These are phyloP conservation scores for Ascodesmis nigricans DNA, from an alignment of 495 filamentous ascomycete genomes.

Conservation along the genomic window DNA sequence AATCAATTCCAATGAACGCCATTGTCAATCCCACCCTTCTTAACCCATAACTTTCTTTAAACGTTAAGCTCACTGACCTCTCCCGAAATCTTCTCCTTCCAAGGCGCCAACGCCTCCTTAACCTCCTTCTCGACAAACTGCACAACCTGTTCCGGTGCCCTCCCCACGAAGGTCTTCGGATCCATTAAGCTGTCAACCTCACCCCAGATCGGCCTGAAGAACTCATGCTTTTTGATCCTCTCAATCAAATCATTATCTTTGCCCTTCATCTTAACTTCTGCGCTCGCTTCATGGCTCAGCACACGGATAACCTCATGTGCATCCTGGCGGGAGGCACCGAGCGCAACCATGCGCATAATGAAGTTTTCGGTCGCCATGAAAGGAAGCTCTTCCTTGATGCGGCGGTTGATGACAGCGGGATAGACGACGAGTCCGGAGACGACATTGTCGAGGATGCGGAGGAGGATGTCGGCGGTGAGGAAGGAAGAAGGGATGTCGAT, in stretches of 20 bases:
- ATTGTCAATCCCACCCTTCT: neutral
- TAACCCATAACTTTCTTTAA: conserved; percentile 17
- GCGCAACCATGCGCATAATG: conserved; percentile 63
- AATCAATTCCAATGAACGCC: too few species aligned
- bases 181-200: conserved; percentile 59
- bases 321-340: conserved; percentile 62
- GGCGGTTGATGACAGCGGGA: conserved; percentile 47
- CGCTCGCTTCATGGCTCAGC: conserved; percentile 62
- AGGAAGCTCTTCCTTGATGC: conserved; percentile 57
- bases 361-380: conserved; percentile 79
- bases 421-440: conserved; percentile 67
- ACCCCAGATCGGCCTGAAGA: conserved; percentile 61
- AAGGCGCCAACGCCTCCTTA: conserved; percentile 30
- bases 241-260: conserved; percentile 66
- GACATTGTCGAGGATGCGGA: conserved; percentile 66
- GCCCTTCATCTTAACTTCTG: conserved; percentile 60
- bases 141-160: conserved; percentile 35
- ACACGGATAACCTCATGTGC: conserved; percentile 85
- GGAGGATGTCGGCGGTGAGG: conserved; percentile 61
- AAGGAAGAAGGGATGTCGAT: conserved; percentile 53
- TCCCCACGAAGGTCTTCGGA: conserved; percentile 46
- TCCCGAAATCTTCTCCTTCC: conserved; percentile 25
- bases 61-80: conserved; percentile 33
- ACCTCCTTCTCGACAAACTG: conserved; percentile 36
- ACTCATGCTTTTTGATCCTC: conserved; percentile 47